Percentiles rank a stretch among this genome's conserved stretches.
Evolutionary conservation across 805 yeast genomes (phyloP).

Genomic region (Candida insectalens): DNA sequence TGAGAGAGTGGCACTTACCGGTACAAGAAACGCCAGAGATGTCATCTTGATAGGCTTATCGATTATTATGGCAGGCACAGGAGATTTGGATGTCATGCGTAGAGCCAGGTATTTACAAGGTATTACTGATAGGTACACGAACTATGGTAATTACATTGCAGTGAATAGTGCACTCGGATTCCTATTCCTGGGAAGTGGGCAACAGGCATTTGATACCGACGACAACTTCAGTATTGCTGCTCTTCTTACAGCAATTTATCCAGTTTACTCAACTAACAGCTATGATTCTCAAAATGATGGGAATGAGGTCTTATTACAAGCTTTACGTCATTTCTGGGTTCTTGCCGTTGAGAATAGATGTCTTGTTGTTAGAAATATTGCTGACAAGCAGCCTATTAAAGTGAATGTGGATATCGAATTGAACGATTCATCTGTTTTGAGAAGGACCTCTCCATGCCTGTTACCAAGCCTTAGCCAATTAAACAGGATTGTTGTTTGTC

Average conservation of each 20-base stretch:
- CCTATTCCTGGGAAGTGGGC: constrained; percentile 87
- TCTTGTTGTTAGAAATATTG: constrained; percentile 64
- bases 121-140: constrained; percentile 28
- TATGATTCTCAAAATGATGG: constrained; percentile 18
- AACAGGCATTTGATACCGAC: constrained; percentile 57
- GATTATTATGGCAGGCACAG: constrained; percentile 81
- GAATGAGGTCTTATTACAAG: constrained; percentile 62
- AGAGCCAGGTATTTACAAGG: constrained; percentile 66
- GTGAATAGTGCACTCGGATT: constrained; percentile 79
- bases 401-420: constrained; percentile 27
- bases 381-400: constrained; percentile 45
- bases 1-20: constrained; percentile 41
- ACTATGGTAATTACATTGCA: constrained; percentile 69
- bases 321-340: constrained; percentile 85
- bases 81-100: constrained; percentile 71
- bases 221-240: constrained; percentile 59
- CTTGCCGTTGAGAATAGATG: constrained; percentile 75
- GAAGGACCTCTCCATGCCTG: constrained; percentile 51
- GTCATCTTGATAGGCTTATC: constrained; percentile 56
- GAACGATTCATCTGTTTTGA: constrained; percentile 27
- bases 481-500: constrained; percentile 31
- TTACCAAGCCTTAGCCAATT: constrained; percentile 52
- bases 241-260: constrained; percentile 68
- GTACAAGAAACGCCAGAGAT: constrained; percentile 48
- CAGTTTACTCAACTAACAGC: constrained; percentile 46